Base-by-base conservation (phyloP, 371 early-diverging fungal genomes). In the Rhizomucor pusillus region DNA sequence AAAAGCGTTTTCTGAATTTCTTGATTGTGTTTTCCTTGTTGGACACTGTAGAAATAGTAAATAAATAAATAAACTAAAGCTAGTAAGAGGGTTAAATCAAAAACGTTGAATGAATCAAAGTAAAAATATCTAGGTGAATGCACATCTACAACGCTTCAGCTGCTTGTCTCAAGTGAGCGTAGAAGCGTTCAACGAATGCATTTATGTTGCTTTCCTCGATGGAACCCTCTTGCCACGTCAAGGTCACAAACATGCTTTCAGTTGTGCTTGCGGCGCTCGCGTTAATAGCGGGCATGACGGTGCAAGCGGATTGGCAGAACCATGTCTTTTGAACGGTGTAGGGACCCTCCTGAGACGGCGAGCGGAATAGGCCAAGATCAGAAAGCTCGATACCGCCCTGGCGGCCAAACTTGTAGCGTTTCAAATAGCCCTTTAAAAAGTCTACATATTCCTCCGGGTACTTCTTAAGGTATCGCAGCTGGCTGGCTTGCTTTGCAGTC, bases 251-350 rank as follows among this genome's bases (percentile, higher is more conserved):
- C 50, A 71, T 43, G 1, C 20, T 19, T 16, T 54, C 60, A 9
- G 50, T 52, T 3, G 59, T 51, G 1, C 69, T 65, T 14, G 67
- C 47, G 2, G 66, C 40, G 19, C 71, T 71, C 19, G 69, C 16
- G 3, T 48, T 50, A 10, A 73, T 41, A 1, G 56, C 66, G 12
- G 23, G 46, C 1, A 61, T 62, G 37, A 50, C 66, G 10, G 52
- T 64, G 6, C 71, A 67, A 5, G 69, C 63, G 39, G 71, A 71
- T 37, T 77, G 77, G 24, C 59, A 61, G 43, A 77, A 77, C 52
- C 61, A 73, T 7, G 68, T 16, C 23, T 48, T 49, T 35, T 48
- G 34, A 11, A 65, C 5, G 13, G 20, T 51, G 67, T 67, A 69
- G 13, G 14, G 33, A 16, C 37, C 37, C 1, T 52, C 47, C 14